Conservation (phyloP, 1,284 basidiomycete genomes). For the Heterobasidion annosum region DNA sequence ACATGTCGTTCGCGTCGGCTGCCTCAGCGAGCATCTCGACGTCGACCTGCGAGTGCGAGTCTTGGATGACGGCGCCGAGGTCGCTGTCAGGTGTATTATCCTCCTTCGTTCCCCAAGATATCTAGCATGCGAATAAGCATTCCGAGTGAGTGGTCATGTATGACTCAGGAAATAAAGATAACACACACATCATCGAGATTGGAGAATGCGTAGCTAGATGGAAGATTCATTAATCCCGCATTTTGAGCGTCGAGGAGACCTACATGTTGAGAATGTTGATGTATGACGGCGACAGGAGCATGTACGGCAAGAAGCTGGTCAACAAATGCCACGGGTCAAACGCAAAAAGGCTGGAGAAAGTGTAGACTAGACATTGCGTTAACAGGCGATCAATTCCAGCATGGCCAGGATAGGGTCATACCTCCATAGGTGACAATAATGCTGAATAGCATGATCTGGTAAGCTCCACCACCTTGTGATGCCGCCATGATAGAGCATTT, state of each 20-base stretch:
- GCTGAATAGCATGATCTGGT: conserved; percentile 77
- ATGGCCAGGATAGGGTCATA: conserved; percentile 21
- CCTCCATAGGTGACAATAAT: conserved; percentile 81
- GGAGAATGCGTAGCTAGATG: conserved; percentile 7
- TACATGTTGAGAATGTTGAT: conserved; percentile 88
- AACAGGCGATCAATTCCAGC: neutral
- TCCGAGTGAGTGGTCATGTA: conserved; percentile 3
- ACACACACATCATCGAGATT: conserved; percentile 78
- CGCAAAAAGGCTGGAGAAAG: conserved; percentile 53
- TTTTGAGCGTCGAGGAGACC: conserved; percentile 42
- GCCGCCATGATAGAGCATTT: conserved; percentile 68
- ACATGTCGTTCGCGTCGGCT: conserved; percentile 80
- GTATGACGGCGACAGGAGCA: conserved; percentile 88
- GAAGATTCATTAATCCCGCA: conserved; percentile 1
- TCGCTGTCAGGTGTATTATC: conserved; percentile 83
- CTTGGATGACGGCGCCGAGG: conserved; percentile 67
- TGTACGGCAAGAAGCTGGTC: conserved; percentile 91
- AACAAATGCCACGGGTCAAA: conserved; percentile 91
- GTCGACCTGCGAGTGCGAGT: conserved; percentile 65
- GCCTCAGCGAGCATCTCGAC: conserved; percentile 74
- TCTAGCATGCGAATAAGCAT: conserved; percentile 33
- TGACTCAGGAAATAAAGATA: conserved; percentile 2
- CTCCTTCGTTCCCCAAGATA: conserved; percentile 89
- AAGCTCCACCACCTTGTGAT: conserved; percentile 50
- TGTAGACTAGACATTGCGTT: conserved; percentile 41